Conservation (phyloP, 331 rosid genomes). For the Phaseolus coccineus region DNA sequence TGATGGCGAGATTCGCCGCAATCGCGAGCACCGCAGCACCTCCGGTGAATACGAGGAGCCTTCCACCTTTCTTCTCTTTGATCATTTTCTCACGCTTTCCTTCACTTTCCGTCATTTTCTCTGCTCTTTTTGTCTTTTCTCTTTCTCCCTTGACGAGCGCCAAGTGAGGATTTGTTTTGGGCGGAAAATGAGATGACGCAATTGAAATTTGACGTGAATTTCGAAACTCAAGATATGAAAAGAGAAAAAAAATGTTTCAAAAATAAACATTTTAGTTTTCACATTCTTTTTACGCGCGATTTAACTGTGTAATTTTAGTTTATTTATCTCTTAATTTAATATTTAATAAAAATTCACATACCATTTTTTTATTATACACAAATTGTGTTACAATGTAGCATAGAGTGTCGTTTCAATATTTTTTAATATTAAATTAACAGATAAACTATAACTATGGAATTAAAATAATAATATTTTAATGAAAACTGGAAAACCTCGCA, state of each 20-base stretch:
- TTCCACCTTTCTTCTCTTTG: constrained; percentile 53
- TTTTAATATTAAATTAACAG: too few relatives aligned
- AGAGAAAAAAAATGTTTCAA: background rate
- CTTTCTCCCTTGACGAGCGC: constrained; percentile 54
- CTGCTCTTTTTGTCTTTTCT: constrained; percentile 25
- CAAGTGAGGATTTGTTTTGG: constrained; percentile 63
- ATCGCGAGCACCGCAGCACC: constrained; percentile 81
- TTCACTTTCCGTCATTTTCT: constrained; percentile 66
- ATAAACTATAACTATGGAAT: too few relatives aligned
- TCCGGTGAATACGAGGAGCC: constrained; percentile 71
- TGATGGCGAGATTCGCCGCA: constrained; percentile 71
- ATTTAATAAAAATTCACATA: too few relatives aligned
- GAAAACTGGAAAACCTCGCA: too few relatives aligned
- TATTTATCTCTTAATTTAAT: too few relatives aligned
- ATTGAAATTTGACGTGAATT: constrained; percentile 43
- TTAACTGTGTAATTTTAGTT: too few relatives aligned
- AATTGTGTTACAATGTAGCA: too few relatives aligned
- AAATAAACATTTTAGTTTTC: background rate
- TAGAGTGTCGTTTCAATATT: too few relatives aligned
- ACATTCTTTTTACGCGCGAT: too few relatives aligned
- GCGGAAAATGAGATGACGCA: constrained; percentile 45
- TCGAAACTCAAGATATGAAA: constrained; percentile 27
- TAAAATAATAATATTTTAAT: too few relatives aligned
- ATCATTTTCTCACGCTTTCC: constrained; percentile 64
- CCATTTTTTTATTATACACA: too few relatives aligned